A percentile compares a stretch with the other conserved stretches of the same genome.
Conservation (phyloP, 2,329 filamentous ascomycete species). For the Aspergillus quadricinctus region DNA sequence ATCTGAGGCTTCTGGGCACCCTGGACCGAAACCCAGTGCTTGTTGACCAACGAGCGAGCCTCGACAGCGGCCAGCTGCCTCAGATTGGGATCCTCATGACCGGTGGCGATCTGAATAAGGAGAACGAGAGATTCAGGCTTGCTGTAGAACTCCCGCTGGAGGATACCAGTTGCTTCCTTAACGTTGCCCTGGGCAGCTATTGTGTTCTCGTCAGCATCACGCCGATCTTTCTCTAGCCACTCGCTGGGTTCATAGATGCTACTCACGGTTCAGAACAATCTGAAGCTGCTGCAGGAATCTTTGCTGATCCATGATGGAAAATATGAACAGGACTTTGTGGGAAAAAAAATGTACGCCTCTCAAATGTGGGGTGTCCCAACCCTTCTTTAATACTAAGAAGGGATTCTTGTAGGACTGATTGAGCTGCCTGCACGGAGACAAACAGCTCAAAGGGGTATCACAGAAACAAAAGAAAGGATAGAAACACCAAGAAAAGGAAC, state of each 20-base stretch:
- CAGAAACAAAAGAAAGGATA: conserved; percentile 18
- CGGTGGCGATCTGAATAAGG: conserved; percentile 82
- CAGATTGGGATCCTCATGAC: conserved; percentile 65
- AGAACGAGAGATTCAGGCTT: conserved; percentile 77
- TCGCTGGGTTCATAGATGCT: background rate
- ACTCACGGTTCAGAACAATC: conserved; percentile 81
- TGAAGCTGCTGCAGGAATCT: conserved; percentile 82
- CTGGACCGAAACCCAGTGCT: conserved; percentile 76
- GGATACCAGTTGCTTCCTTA: conserved; percentile 81
- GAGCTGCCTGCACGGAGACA: conserved; percentile 29
- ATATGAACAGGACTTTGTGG: conserved; percentile 3
- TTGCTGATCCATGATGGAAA: conserved; percentile 66
- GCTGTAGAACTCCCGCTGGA: conserved; percentile 91
- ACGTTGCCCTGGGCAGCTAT: conserved; percentile 82
- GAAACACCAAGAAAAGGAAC: conserved; percentile 20
- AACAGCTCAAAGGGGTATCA: conserved; percentile 32
- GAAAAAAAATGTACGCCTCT: conserved; percentile 8
- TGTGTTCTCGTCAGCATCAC: conserved; percentile 17
- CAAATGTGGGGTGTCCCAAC: conserved; percentile 14
- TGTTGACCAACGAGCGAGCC: conserved; percentile 73
- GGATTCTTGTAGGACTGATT: conserved; percentile 16
- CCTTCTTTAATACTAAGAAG: conserved; percentile 8
- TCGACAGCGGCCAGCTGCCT: conserved; percentile 91
- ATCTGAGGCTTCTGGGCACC: conserved; percentile 74
- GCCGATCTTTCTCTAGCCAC: background rate